Evolutionary conservation across 2,329 filamentous ascomycete genomes (phyloP), one percentile per base, ranked within the genome.

Genomic region (Aspergillus glaucus): DNA sequence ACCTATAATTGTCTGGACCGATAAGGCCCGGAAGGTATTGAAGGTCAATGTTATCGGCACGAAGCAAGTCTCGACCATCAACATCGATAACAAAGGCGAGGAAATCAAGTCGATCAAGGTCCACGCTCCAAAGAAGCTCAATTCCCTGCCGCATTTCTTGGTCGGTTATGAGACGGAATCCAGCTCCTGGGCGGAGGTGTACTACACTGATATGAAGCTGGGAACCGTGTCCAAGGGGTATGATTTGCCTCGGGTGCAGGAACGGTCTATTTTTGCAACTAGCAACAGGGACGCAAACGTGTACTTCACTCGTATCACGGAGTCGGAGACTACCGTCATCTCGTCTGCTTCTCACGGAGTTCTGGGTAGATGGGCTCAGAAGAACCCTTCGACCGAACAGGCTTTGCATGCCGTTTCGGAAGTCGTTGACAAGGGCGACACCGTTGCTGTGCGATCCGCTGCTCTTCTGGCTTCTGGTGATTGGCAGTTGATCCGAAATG

Each of bases 401-500:
- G 78, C 83, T 1, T 58, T 88, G 2, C 82, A 90, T 56, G 86
- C 82, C 2, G 84, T 86, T 4, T 88, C 91, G 1, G 92, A 97
- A 62, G 87, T 96, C 8, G 80, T 94, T 50, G 80, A 86, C 57
- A 88, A 86, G 64, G 75, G 78, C 2, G 77, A 82, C 46, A 82
- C 80, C 4, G 90, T 86, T 51, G 90, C 92, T 36, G 83, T 95
- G 10, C 80, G 93, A 48, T 83, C 86, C 26, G 91, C 89, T 2
- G 74, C 87, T 17, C 76, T 88, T 5, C 60, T 81, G 70, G 66
- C 76, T 30, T 78, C 78, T 43, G 79, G 81, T 68, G 87, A 95
- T 60, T 96, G 91, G 88, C 75, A 85, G 21, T 75, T 97, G 45
- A 76, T 95, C 41, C 85, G 87, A 49, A 95, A 96, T 62, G 90